A percentile compares a stretch with the other conserved stretches of the same genome.
phyloP scores from a whole-genome alignment of 108 stramenopile species.

The Pseudonitzschia delicatissima region DNA sequence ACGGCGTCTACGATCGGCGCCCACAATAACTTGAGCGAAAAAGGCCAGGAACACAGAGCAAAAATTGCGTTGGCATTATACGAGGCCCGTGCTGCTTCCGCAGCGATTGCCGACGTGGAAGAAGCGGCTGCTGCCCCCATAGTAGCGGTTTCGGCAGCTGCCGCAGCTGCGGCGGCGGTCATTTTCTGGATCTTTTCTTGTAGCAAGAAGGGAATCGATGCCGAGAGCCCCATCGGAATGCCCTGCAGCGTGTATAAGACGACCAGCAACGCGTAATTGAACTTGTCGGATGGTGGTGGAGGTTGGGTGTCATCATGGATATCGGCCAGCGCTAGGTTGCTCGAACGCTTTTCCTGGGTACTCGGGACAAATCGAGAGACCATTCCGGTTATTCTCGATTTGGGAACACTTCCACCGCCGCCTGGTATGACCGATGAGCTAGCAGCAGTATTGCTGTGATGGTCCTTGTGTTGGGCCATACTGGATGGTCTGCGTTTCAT shows the following conservation, averaged over 20 bases:
- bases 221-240: constrained; percentile 97
- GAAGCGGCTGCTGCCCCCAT: constrained; percentile 25
- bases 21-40: constrained; percentile 97
- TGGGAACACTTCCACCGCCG: background rate
- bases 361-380: background rate
- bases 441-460: background rate
- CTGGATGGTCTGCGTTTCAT: constrained; percentile 17
- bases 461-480: constrained; percentile 13
- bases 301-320: background rate
- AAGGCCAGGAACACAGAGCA: constrained; percentile 93
- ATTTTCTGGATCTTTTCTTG: constrained; percentile 88
- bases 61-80: constrained; percentile 97
- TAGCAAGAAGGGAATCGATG: constrained; percentile 95
- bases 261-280: constrained; percentile 88
- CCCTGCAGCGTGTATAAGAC: constrained; percentile 98
- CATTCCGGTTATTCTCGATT: background rate
- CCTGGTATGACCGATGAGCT: background rate
- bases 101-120: constrained; percentile 28
- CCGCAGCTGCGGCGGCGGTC: constrained; percentile 37
- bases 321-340: no score
- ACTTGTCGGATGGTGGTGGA: constrained; percentile 54
- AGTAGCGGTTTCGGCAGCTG: constrained; percentile 21
- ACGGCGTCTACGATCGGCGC: constrained; percentile 98
- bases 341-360: background rate
- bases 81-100: constrained; percentile 58